These are phyloP conservation scores for Didymella sp. DNA, from an alignment of 2,329 filamentous ascomycete genomes.

Conservation along the genomic window DNA sequence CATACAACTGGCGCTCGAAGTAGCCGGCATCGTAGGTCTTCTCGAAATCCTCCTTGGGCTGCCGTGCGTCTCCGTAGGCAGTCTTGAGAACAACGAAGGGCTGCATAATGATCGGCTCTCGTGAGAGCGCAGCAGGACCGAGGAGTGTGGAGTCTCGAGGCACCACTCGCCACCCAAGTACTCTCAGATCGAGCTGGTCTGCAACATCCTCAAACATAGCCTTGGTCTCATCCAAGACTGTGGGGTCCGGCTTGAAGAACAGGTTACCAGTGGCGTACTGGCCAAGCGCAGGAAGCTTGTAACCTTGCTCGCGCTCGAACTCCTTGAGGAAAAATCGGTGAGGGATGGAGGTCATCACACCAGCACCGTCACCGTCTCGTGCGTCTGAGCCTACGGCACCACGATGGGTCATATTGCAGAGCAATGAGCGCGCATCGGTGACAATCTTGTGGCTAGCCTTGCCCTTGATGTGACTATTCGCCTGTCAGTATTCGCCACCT, in stretches of 20 bases:
- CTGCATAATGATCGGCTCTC: constrained; percentile 94
- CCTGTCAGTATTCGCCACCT: constrained; percentile 32
- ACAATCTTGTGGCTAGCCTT: constrained; percentile 97
- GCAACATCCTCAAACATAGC: constrained; percentile 93
- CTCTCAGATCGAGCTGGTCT: constrained; percentile 82
- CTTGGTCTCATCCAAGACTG: constrained; percentile 88
- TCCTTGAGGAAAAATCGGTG: constrained; percentile 99
- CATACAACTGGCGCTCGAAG: constrained; percentile 93
- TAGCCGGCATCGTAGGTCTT: constrained; percentile 81
- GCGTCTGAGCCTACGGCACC: constrained; percentile 97
- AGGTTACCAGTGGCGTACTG: constrained; percentile 98
- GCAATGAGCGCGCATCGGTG: constrained; percentile 93
- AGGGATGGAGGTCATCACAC: constrained; percentile 99
- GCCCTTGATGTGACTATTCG: constrained; percentile 89
- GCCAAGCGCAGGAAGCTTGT: constrained; percentile 84
- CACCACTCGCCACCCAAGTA: constrained; percentile 95
- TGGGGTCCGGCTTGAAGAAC: constrained; percentile 97
- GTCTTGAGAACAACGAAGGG: constrained; percentile 90
- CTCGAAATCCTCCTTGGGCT: constrained; percentile 78
- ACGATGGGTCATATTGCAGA: constrained; percentile 99
- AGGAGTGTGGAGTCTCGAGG: constrained; percentile 92
- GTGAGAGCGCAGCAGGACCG: constrained; percentile 88
- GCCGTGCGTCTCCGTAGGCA: constrained; percentile 81
- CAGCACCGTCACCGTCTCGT: constrained; percentile 95
- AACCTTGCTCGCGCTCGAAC: constrained; percentile 88